Evolutionary conservation across 116 monocot species (phyloP), one percentile per base, ranked within the genome.

Genomic region (Zostera marina): DNA sequence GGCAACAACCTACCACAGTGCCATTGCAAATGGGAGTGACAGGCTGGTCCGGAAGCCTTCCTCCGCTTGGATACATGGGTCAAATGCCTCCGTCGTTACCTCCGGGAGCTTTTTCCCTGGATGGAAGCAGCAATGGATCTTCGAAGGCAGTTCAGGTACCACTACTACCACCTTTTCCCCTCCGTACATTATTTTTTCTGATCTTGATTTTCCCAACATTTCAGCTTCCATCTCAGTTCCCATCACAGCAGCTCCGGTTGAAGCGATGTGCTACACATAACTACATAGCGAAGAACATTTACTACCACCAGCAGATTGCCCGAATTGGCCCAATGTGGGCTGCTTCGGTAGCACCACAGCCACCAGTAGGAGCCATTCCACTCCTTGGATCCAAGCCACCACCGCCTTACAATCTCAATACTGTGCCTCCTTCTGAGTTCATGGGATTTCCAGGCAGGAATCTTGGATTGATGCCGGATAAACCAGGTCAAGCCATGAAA

Each of bases 31-130:
- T 88, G 85, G 46, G 74, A 12, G 66, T 88, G 8, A 63, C 81
- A 9, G 73, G 77, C 32, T 94, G 88, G 94, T 75, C 81, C 11
- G 77, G 85, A 24, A 73, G 70, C 53, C 71, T 88, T 62, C 84
- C 94, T 59, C 81, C 81, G 41, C 78, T 94, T 63, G 94, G 94
- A 88, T 98, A 82, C 46, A 65, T 98, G 73, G 76, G 88, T 49
- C 94, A 84, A 61, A 75, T 88, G 32, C 79, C 89, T 21, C 25
- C 85, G 32, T 32, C 32, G 32, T 32, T 32, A 16, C 41, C 82
- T 5, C 79, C 65, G 14, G 59, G 79, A 17, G 72, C 76, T 51
- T 65, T 82, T 59, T 75, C 88, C 3, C 53, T 98, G 67, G 78
- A 83, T 62, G 78, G 64, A 23, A 61, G 54, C 42, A 61, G 54